Evolutionary conservation across 169 alveolate species (phyloP).

Genomic region (Babesia bovis): DNA sequence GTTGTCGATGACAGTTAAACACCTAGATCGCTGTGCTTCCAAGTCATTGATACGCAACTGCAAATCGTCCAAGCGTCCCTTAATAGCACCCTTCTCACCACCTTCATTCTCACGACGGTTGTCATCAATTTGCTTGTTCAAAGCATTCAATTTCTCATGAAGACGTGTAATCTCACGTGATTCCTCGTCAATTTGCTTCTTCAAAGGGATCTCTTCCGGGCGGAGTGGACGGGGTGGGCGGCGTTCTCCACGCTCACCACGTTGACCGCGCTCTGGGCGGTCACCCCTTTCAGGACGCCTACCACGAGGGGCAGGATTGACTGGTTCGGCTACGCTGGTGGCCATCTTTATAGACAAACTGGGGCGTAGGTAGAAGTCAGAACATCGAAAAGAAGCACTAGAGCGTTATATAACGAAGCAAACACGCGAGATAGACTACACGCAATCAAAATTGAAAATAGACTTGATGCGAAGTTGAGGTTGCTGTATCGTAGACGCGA

Average conservation of each 20-base stretch:
- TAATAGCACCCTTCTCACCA: conserved; percentile 71
- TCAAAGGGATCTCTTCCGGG: conserved; percentile 56
- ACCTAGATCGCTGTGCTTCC: conserved; percentile 69
- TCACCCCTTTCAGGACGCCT: conserved; percentile 16
- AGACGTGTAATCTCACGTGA: conserved; percentile 34
- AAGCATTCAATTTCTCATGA: conserved; percentile 63
- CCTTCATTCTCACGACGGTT: conserved; percentile 68
- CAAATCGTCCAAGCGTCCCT: conserved; percentile 65
- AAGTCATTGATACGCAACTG: conserved; percentile 69
- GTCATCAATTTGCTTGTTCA: conserved; percentile 64
- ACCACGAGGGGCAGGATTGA: conserved; percentile 18
- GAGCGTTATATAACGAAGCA: neutral
- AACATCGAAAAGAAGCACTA: conserved; percentile 19
- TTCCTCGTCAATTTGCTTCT: conserved; percentile 63
- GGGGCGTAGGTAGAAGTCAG: conserved; percentile 33
- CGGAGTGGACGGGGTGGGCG: conserved; percentile 48
- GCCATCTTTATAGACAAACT: conserved; percentile 32
- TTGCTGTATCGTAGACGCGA: neutral
- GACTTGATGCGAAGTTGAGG: neutral
- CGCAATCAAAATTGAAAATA: neutral
- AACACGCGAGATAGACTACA: neutral
- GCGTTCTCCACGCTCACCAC: conserved; percentile 24
- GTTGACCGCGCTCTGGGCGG: conserved; percentile 23
- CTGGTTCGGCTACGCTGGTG: conserved; percentile 14
- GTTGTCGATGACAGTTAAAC: conserved; percentile 68